phyloP scores from a whole-genome alignment of 371 early-diverging fungal genomes.

The Mucor circinelloides region DNA sequence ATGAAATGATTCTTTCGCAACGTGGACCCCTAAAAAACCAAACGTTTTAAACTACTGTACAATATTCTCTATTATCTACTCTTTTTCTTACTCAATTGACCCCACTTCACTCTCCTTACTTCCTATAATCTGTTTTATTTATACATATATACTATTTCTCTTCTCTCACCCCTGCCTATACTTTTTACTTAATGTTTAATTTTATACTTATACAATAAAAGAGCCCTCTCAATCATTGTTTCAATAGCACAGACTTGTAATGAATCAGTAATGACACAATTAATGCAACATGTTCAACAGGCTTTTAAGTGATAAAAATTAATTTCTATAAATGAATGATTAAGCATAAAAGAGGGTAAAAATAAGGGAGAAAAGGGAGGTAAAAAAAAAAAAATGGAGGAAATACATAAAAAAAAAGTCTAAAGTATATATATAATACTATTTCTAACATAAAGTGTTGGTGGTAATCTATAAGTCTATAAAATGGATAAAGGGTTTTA shows the following conservation, averaged over 20 bases:
- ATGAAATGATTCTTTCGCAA: neutral
- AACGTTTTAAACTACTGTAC: neutral
- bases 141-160: neutral
- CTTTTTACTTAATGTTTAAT: constrained; percentile 4
- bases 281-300: neutral
- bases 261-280: neutral
- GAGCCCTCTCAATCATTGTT: neutral
- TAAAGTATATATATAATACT: neutral
- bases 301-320: neutral
- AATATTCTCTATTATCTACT: neutral
- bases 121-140: neutral
- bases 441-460: neutral
- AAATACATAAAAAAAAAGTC: neutral
- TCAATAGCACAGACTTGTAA: neutral
- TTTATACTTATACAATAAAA: neutral
- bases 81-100: neutral
- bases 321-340: neutral
- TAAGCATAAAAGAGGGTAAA: neutral
- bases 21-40: neutral
- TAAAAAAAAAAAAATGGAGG: neutral
- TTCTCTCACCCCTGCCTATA: neutral
- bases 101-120: neutral
- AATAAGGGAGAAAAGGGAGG: neutral
- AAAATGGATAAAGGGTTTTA: neutral
- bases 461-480: neutral